Evolutionary conservation across 805 yeast genomes (phyloP), one percentile per base, ranked within the genome.

Genomic region (Torulaspora quercuum): DNA sequence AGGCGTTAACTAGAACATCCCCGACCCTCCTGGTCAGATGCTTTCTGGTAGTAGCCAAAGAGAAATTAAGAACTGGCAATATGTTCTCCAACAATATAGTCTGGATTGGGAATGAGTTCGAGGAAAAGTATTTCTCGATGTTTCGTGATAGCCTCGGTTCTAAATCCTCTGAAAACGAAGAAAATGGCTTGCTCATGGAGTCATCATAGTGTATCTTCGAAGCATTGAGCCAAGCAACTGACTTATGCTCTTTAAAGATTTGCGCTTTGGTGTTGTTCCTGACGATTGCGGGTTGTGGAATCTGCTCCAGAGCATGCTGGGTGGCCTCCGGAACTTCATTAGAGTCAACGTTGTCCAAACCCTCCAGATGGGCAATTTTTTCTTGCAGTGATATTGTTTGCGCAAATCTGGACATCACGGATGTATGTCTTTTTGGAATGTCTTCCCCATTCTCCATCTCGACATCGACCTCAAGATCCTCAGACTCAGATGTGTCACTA

Each of bases 1-100:
- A 76, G 2, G 98, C 95, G 61, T 90, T 89, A 5, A 90, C 95
- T 29, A 90, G 66, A 12, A 88, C 60, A 61, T 92, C 95, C 15
- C 90, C 90, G 39, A 68, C 67, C 26, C 74, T 67, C 36, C 70
- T 76, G 1, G 85, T 81, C 26, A 67, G 61, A 16, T 67, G 42
- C 37, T 51, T 62, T 40, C 57, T 65, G 7, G 59, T 56, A 7
- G 49, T 42, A 7, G 38, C 35, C 14, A 46, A 33, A 3, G 60
- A 44, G 17, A 46, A 47, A 27, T 52, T 53, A 14, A 61, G 30
- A 13, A 37, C 34, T 13, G 61, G 59, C 28, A 61, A 34, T 9
- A 56, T 29, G 6, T 47, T 48, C 28, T 55, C 57, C 15, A 59
- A 30, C 19, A 61, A 28, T 7, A 47, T 45, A 6, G 64, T 50